Evolutionary conservation across 2,329 filamentous ascomycete genomes (phyloP).

Genomic region (Hypoxylon sp.): DNA sequence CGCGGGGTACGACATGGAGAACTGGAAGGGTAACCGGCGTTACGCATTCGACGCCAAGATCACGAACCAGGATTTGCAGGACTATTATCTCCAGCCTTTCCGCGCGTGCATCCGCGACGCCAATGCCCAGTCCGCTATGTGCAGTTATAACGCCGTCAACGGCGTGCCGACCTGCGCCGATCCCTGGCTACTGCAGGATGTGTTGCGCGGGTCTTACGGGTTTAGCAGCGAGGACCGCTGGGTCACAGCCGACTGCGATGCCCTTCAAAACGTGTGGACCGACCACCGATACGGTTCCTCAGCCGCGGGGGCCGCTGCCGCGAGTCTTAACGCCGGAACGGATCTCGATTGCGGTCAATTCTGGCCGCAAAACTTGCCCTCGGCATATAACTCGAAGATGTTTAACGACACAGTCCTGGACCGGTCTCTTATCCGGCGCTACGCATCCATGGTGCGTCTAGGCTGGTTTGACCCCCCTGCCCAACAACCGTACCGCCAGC

Average conservation of each 20-base stretch:
- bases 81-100: constrained; percentile 78
- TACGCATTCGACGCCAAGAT: constrained; percentile 71
- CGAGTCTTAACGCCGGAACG: constrained; percentile 57
- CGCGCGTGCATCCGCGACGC: constrained; percentile 72
- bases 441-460: constrained; percentile 67
- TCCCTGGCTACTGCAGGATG: constrained; percentile 71
- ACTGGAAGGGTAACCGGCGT: constrained; percentile 60
- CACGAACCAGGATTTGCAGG: constrained; percentile 72
- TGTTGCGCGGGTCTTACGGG: constrained; percentile 75
- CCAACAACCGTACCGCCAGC: constrained; percentile 63
- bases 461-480: constrained; percentile 71
- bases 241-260: constrained; percentile 76
- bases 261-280: constrained; percentile 70
- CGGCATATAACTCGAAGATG: constrained; percentile 53
- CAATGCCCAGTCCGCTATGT: constrained; percentile 71
- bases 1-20: constrained; percentile 70
- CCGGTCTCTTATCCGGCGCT: constrained; percentile 65
- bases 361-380: constrained; percentile 51
- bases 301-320: constrained; percentile 55
- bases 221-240: constrained; percentile 74
- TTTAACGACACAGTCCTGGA: constrained; percentile 65
- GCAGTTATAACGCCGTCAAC: constrained; percentile 75
- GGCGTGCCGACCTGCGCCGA: constrained; percentile 76
- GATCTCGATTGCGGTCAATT: constrained; percentile 56
- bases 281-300: constrained; percentile 58